A percentile compares a stretch with the other conserved stretches of the same genome.
phyloP scores from a whole-genome alignment of 768 basidiomycete genomes.

The Plicaturopsis crispa region DNA sequence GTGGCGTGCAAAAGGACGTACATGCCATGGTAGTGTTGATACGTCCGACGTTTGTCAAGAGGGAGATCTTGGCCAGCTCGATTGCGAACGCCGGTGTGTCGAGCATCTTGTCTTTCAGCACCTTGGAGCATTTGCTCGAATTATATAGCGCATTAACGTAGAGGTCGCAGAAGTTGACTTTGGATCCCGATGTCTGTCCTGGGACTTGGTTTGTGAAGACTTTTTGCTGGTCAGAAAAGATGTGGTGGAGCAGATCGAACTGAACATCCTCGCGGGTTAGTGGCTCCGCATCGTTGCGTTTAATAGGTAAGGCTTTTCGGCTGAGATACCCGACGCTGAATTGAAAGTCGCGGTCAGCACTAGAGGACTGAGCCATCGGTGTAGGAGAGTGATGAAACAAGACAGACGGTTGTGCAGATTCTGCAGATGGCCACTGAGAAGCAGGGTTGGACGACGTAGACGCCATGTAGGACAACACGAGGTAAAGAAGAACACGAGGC shows the following conservation, averaged over 20 bases:
- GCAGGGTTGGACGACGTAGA: conserved; percentile 29
- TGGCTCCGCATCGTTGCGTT: conserved; percentile 77
- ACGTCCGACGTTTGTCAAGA: conserved; percentile 83
- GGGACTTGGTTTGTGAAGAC: conserved; percentile 67
- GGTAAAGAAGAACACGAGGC: conserved; percentile 23
- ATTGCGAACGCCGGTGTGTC: conserved; percentile 72
- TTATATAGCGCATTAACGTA: conserved; percentile 78
- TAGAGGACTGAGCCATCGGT: conserved; percentile 9
- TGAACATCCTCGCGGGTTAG: conserved; percentile 81
- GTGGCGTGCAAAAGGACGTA: conserved; percentile 28
- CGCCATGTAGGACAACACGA: conserved; percentile 37
- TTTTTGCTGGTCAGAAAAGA: conserved; percentile 62
- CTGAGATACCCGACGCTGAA: conserved; percentile 51
- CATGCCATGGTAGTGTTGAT: conserved; percentile 92
- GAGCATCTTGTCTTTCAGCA: conserved; percentile 81
- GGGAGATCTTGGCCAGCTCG: conserved; percentile 76
- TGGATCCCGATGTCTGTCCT: conserved; percentile 34
- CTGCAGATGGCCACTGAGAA: conserved; percentile 34
- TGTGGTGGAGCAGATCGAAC: conserved; percentile 73
- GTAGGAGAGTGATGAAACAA: conserved; percentile 8
- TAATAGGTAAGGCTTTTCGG: conserved; percentile 70
- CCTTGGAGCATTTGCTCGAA: conserved; percentile 81
- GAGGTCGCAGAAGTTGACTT: conserved; percentile 73
- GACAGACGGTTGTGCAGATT: conserved; percentile 47
- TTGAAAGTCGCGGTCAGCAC: conserved; percentile 7